Conservation (phyloP, 768 basidiomycete genomes). For the Hydnomerulius pinastri region DNA sequence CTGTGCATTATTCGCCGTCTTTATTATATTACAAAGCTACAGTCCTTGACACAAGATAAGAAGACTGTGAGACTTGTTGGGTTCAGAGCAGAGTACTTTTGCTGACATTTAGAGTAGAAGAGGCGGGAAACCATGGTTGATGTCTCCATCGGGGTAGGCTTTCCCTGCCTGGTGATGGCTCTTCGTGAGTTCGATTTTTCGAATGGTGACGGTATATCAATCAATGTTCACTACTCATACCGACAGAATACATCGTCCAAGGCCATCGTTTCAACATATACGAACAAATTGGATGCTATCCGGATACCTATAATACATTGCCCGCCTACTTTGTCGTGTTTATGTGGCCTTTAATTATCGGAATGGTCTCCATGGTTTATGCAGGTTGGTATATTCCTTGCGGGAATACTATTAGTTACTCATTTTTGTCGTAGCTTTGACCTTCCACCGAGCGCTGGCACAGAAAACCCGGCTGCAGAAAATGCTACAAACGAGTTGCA, state of each 20-base stretch:
- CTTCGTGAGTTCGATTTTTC: slow-evolving; percentile 23
- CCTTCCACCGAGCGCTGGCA: slow-evolving; percentile 13
- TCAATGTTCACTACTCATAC: background rate
- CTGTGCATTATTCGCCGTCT: slow-evolving; percentile 66
- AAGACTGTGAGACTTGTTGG: slow-evolving; percentile 28
- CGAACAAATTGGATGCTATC: slow-evolving; percentile 30
- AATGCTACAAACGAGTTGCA: slow-evolving; percentile 17
- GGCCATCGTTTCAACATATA: slow-evolving; percentile 21
- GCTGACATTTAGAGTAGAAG: slow-evolving; percentile 32
- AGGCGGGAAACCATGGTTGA: slow-evolving; percentile 50
- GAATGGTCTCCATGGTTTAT: slow-evolving; percentile 22
- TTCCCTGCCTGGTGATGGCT: slow-evolving; percentile 38
- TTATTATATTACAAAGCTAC: slow-evolving; percentile 50
- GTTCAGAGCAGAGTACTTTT: background rate
- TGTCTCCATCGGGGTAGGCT: slow-evolving; percentile 34
- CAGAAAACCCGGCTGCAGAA: slow-evolving; percentile 4
- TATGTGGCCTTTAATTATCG: slow-evolving; percentile 19
- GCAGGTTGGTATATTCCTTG: slow-evolving; percentile 14
- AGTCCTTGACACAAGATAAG: background rate
- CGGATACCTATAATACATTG: slow-evolving; percentile 8
- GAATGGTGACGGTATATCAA: background rate
- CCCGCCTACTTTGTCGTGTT: slow-evolving; percentile 17
- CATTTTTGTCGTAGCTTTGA: slow-evolving; percentile 16
- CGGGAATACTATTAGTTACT: background rate
- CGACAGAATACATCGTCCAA: slow-evolving; percentile 29